Evolutionary conservation across 805 yeast genomes (phyloP).

Genomic region (Schwanniomyces sp.): DNA sequence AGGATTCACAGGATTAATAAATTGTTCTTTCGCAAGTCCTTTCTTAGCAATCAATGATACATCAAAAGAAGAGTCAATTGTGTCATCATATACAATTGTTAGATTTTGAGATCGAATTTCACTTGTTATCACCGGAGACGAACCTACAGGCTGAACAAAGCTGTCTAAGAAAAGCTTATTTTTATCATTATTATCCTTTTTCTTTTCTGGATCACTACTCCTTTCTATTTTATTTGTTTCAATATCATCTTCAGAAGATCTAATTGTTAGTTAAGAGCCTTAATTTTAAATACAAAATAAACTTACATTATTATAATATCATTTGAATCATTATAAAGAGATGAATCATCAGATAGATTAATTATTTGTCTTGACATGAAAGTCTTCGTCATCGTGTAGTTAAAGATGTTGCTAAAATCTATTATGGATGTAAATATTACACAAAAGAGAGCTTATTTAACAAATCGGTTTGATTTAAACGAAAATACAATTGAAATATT

Average conservation of each 20-base stretch:
- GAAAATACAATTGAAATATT: not conserved
- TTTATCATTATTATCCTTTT: not conserved
- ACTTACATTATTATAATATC: slow-evolving; percentile 24
- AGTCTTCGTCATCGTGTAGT: not conserved
- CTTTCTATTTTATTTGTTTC: not conserved
- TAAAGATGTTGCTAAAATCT: not conserved
- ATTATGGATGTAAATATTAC: not conserved
- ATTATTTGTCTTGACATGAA: slow-evolving; percentile 12
- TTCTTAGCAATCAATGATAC: not conserved
- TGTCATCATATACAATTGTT: slow-evolving; percentile 6
- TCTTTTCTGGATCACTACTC: not conserved
- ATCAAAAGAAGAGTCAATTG: slow-evolving; percentile 17
- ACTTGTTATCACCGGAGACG: not conserved
- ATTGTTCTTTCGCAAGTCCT: not conserved
- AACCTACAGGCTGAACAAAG: not conserved
- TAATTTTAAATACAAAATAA: not conserved
- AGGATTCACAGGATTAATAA: slow-evolving; percentile 3
- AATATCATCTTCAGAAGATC: not conserved
- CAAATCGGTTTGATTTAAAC: not conserved
- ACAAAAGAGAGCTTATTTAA: not conserved
- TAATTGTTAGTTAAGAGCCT: not conserved
- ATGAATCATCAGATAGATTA: slow-evolving; percentile 10
- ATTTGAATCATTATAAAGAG: not conserved
- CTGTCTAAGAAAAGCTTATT: not conserved
- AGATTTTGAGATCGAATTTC: not conserved